A percentile compares a stretch with the other conserved stretches of the same genome.
Evolutionary conservation across 2,329 filamentous ascomycete genomes (phyloP).

Genomic region (Colletotrichum sp.): DNA sequence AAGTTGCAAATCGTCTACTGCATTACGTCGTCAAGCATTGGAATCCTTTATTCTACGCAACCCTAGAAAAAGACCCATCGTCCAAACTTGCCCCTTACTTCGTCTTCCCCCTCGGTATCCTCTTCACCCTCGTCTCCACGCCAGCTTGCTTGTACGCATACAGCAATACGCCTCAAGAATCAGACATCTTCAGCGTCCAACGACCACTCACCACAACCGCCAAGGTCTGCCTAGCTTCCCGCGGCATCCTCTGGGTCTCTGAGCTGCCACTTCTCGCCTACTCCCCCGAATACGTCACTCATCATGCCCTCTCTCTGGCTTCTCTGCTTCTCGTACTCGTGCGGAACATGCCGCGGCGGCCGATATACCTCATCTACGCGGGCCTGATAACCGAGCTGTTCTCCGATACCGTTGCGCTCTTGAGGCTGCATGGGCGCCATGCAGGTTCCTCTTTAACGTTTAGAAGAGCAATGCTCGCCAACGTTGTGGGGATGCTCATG

Average conservation of each 20-base stretch:
- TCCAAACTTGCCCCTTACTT: conserved; percentile 1
- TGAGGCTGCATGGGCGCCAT: background rate
- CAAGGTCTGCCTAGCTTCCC: conserved; percentile 12
- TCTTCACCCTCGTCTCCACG: background rate
- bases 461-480: background rate
- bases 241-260: conserved; percentile 16
- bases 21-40: background rate
- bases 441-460: background rate
- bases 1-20: background rate
- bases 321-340: background rate
- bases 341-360: background rate
- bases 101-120: conserved; percentile 17
- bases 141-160: conserved; percentile 12
- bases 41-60: background rate
- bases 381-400: conserved; percentile 19
- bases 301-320: conserved; percentile 16
- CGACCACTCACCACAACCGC: background rate
- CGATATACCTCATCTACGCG: conserved; percentile 13
- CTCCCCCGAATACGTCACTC: conserved; percentile 11
- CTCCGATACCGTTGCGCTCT: background rate
- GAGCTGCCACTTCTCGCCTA: conserved; percentile 17
- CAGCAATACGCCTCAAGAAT: background rate
- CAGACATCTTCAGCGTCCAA: background rate
- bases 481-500: background rate
- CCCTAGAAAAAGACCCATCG: background rate